Base-by-base conservation (phyloP, 306 rosid species). In the Senna tora region DNA sequence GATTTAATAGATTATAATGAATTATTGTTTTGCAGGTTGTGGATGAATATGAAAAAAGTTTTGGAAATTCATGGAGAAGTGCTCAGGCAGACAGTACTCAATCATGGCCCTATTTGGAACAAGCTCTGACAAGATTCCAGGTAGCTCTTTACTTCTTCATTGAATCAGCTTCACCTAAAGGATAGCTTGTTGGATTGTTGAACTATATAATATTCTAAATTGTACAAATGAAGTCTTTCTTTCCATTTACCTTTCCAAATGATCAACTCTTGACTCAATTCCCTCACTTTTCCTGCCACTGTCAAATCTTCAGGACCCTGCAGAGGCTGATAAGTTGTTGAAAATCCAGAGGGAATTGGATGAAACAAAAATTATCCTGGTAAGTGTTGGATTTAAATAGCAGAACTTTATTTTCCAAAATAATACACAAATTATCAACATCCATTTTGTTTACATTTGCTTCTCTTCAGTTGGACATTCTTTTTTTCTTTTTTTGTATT, bases 361-460 rank as follows among this genome's bases (percentile, higher is more conserved):
- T 80, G 96, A 89, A 81, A 89, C 96, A 39, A 89, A 94, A 67
- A 94, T 94, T 75, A 94, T 94, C 67, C 99, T 94, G 34, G 99
- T 94, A 79, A 94, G 96, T 85, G 13, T 46, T 57, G 52, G 25
- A 52, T 19, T 43, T 43, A 16, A 47, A 68, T 22, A 38, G 36
- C 58, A 21, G 58, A 20, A 5, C 22, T 50, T 80, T 19, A 51
- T 77, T 41, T 71, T 47, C 38, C 36, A 34, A 63, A 36, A 11
- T 56, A 58, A 25, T 33, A 50, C 16, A 51, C 61, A n/a, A 54
- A 10, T 49, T 67, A 43, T 68, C 56, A 36, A 49, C 34, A 65
- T 77, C 54, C 38, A 12, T 61, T 14, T 32, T 67, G 25, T 52
- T 58, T 20, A 51, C 49, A 65, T 64, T 75, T 41, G 41, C 17